Evolutionary conservation across 2,329 filamentous ascomycete species (phyloP).

Genomic region (Cytospora paraplurivora): DNA sequence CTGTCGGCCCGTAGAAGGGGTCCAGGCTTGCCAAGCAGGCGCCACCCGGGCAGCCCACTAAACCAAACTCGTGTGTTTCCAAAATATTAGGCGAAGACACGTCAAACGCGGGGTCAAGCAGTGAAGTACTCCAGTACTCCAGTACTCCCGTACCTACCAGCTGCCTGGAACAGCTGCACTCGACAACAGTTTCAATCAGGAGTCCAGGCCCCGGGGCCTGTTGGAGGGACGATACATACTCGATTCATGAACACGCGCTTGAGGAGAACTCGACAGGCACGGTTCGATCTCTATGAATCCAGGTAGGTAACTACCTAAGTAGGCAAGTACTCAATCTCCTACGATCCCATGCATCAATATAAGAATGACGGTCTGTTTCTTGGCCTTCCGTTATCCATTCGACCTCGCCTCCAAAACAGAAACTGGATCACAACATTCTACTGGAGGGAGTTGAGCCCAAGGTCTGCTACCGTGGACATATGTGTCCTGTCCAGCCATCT

Average conservation of each 20-base stretch:
- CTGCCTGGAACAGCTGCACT: not conserved
- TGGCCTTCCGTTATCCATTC: not conserved
- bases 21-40: not conserved
- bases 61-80: not conserved
- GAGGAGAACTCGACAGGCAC: no score
- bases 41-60: constrained; percentile 2
- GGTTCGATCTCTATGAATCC: not conserved
- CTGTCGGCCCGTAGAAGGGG: not conserved
- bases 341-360: no score
- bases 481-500: constrained; percentile 20
- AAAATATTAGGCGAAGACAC: constrained; percentile 10
- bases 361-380: not conserved
- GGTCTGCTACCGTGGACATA: not conserved
- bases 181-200: not conserved
- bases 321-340: no score
- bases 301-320: no score
- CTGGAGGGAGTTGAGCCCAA: not conserved
- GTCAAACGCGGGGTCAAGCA: constrained; percentile 19
- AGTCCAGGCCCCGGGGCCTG: no score
- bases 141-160: not conserved
- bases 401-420: not conserved
- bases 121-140: not conserved
- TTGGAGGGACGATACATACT: no score
- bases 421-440: not conserved
- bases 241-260: no score